phyloP scores from a whole-genome alignment of 2,329 filamentous ascomycete genomes.

The Trichoderma gracile region DNA sequence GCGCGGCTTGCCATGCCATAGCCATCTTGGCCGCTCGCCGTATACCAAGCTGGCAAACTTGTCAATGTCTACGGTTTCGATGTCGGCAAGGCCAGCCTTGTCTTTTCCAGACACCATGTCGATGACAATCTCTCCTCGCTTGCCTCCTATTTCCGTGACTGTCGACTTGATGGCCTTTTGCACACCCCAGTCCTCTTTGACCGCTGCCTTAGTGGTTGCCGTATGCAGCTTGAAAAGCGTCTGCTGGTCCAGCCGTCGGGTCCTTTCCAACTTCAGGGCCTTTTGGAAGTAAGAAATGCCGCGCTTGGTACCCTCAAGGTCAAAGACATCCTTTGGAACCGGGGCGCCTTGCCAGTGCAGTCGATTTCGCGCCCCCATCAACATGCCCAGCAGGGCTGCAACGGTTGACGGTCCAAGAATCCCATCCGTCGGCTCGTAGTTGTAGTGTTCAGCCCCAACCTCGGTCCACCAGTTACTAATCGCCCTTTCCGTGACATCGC shows the following conservation, averaged over 20 bases:
- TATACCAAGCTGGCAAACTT: constrained; percentile 74
- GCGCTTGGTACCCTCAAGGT: constrained; percentile 76
- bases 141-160: constrained; percentile 88
- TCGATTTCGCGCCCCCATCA: constrained; percentile 88
- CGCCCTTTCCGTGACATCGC: constrained; percentile 87
- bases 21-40: constrained; percentile 85
- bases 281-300: constrained; percentile 91
- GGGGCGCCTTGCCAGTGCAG: constrained; percentile 82
- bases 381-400: constrained; percentile 78
- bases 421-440: constrained; percentile 87
- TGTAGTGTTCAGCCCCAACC: constrained; percentile 88
- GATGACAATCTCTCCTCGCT: constrained; percentile 91
- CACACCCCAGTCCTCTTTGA: constrained; percentile 88
- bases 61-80: constrained; percentile 89
- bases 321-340: constrained; percentile 88
- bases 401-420: constrained; percentile 91
- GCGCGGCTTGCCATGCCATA: constrained; percentile 88
- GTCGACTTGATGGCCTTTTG: constrained; percentile 93
- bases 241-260: constrained; percentile 76
- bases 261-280: constrained; percentile 75
- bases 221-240: constrained; percentile 80
- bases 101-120: constrained; percentile 88
- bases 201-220: constrained; percentile 85
- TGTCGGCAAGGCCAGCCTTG: constrained; percentile 85
- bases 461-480: constrained; percentile 96